A percentile compares a stretch with the other conserved stretches of the same genome.
These are phyloP conservation scores for Larix kaempferi DNA, from an alignment of 75 land plant genomes.

Conservation along the genomic window DNA sequence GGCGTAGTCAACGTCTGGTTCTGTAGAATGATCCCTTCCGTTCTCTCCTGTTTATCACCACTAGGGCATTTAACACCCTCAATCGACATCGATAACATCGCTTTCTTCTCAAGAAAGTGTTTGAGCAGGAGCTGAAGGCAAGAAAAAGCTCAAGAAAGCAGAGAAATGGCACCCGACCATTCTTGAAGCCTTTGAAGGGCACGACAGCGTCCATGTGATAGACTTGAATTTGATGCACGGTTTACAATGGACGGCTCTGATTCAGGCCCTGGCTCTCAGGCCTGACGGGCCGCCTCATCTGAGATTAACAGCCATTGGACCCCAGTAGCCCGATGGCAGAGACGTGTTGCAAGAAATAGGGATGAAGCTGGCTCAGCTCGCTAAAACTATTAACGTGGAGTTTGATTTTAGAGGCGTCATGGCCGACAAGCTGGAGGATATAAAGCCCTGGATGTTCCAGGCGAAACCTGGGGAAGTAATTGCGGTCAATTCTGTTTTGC, in stretches of 20 bases:
- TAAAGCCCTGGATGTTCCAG: slow-evolving; percentile 69
- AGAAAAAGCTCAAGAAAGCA: no score
- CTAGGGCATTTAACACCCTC: no score
- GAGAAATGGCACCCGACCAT: slow-evolving; percentile 93
- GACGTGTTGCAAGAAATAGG: slow-evolving; percentile 66
- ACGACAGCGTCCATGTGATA: slow-evolving; percentile 65
- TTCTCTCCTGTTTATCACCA: no score
- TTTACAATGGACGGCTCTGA: slow-evolving; percentile 86
- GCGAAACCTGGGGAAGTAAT: slow-evolving; percentile 50
- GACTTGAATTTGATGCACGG: slow-evolving; percentile 80
- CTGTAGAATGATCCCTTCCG: no score
- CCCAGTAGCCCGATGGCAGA: slow-evolving; percentile 46
- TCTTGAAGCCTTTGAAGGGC: slow-evolving; percentile 79
- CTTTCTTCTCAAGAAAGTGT: no score
- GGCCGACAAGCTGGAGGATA: slow-evolving; percentile 59
- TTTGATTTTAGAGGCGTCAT: slow-evolving; percentile 72
- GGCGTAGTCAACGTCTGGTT: no score
- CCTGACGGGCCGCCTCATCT: slow-evolving; percentile 74
- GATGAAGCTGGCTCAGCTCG: slow-evolving; percentile 41
- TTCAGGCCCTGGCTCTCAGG: slow-evolving; percentile 80
- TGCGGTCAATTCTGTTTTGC: no score
- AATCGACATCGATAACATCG: no score
- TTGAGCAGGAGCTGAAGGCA: no score
- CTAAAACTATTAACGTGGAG: no score
- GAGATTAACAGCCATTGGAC: slow-evolving; percentile 79